Conservation (phyloP, 768 basidiomycete species). For the Suillus hirtellus region DNA sequence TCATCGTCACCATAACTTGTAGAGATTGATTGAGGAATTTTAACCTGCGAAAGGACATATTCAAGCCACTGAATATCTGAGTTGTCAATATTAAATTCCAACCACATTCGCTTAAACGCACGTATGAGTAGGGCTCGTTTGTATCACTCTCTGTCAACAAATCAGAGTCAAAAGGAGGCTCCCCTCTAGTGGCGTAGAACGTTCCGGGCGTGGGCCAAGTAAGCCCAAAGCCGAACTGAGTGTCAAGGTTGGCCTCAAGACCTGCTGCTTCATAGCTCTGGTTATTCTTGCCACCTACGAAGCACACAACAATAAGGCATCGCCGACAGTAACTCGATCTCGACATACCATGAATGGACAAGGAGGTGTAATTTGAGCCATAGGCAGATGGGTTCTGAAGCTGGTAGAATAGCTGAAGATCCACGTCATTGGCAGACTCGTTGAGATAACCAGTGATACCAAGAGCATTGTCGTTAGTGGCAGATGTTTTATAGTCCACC, state of each 20-base stretch:
- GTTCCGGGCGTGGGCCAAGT: slow-evolving; percentile 59
- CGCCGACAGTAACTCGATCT: background rate
- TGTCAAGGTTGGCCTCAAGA: slow-evolving; percentile 65
- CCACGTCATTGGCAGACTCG: slow-evolving; percentile 51
- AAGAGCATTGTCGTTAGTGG: slow-evolving; percentile 46
- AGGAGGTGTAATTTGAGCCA: slow-evolving; percentile 50
- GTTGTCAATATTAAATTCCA: background rate
- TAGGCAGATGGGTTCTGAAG: slow-evolving; percentile 50
- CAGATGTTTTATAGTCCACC: slow-evolving; percentile 44
- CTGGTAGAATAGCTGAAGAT: slow-evolving; percentile 52
- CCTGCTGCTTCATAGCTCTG: slow-evolving; percentile 56
- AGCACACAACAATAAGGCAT: slow-evolving; percentile 14
- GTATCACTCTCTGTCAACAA: slow-evolving; percentile 36
- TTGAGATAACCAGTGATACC: slow-evolving; percentile 57
- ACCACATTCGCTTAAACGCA: slow-evolving; percentile 23
- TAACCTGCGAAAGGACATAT: slow-evolving; percentile 45
- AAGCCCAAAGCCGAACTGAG: slow-evolving; percentile 67
- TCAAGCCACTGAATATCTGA: slow-evolving; percentile 54
- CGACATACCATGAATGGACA: slow-evolving; percentile 54
- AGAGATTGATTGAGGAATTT: slow-evolving; percentile 60
- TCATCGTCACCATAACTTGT: slow-evolving; percentile 77
- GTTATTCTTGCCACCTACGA: slow-evolving; percentile 57
- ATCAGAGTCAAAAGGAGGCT: slow-evolving; percentile 60
- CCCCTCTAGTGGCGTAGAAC: slow-evolving; percentile 63
- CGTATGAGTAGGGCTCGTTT: slow-evolving; percentile 52